These are phyloP conservation scores for Candida loeiensis DNA, from an alignment of 805 yeast species.

Conservation along the genomic window DNA sequence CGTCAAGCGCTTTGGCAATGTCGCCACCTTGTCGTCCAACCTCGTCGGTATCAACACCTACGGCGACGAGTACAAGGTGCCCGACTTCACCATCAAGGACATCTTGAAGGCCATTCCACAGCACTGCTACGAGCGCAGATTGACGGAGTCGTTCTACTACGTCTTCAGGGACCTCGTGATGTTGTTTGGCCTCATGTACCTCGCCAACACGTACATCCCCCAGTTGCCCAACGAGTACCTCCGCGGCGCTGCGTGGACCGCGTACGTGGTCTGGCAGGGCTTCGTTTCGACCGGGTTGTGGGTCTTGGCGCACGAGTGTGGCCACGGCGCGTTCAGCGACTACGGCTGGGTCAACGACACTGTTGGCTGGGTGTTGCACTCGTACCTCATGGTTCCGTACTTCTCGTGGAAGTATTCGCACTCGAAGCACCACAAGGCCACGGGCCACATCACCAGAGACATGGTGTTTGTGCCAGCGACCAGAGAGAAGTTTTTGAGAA, in stretches of 20 bases:
- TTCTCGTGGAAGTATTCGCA: conserved; percentile 85
- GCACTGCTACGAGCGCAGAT: conserved; percentile 67
- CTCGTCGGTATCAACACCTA: conserved; percentile 46
- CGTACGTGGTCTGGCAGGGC: conserved; percentile 32
- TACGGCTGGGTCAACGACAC: conserved; percentile 69
- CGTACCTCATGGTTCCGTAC: conserved; percentile 76
- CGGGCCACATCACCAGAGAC: conserved; percentile 78
- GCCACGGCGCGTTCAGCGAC: conserved; percentile 81
- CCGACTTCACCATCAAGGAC: conserved; percentile 74
- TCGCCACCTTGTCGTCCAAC: conserved; percentile 14
- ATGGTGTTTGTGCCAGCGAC: conserved; percentile 81
- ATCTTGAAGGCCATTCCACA: conserved; percentile 68
- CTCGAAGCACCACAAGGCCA: conserved; percentile 86
- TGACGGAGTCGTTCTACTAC: conserved; percentile 53
- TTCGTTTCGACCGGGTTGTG: conserved; percentile 65
- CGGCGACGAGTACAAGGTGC: conserved; percentile 59
- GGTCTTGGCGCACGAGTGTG: conserved; percentile 91
- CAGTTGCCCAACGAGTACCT: conserved; percentile 22
- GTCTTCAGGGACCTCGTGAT: conserved; percentile 63
- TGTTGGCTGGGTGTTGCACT: conserved; percentile 82
- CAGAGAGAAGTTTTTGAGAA: conserved; percentile 49
- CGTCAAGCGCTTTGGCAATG: conserved; percentile 13
- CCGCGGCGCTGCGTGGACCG: conserved; percentile 42
- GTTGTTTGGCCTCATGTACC: conserved; percentile 47
- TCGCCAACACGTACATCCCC: conserved; percentile 55